Percentiles rank a stretch among this genome's conserved stretches.
phyloP scores from a whole-genome alignment of 2,329 filamentous ascomycete genomes.

The Aspergillus ruber region DNA sequence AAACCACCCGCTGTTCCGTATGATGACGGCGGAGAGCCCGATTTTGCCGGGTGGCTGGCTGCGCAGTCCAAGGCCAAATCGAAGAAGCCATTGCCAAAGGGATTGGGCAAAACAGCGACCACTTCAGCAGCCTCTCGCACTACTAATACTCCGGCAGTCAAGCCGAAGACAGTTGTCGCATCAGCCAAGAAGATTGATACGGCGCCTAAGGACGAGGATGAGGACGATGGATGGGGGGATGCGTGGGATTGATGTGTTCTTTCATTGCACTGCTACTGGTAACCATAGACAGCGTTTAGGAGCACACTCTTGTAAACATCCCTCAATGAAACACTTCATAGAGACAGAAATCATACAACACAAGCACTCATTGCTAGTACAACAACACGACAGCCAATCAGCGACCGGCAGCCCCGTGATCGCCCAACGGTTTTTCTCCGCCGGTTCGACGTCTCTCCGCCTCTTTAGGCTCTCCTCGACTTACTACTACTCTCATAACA shows the following conservation, averaged over 20 bases:
- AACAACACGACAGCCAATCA: conserved; percentile 4
- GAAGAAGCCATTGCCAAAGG: conserved; percentile 73
- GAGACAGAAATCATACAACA: too few species aligned
- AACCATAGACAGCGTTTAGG: too few species aligned
- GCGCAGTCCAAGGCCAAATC: conserved; percentile 73
- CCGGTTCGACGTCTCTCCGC: neutral
- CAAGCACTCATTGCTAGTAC: neutral
- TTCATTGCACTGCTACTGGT: neutral
- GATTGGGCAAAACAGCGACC: conserved; percentile 57
- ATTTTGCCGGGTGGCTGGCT: conserved; percentile 92
- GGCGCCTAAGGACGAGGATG: conserved; percentile 47
- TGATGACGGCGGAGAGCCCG: conserved; percentile 81
- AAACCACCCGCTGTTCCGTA: conserved; percentile 49
- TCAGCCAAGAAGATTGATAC: conserved; percentile 62
- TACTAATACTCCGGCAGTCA: conserved; percentile 29
- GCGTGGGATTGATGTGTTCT: conserved; percentile 39
- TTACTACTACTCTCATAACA: too few species aligned
- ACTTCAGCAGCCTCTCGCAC: conserved; percentile 32
- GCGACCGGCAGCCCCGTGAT: conserved; percentile 11
- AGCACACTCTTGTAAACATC: too few species aligned
- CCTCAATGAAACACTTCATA: too few species aligned
- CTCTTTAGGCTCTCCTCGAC: neutral
- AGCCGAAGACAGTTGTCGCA: conserved; percentile 43
- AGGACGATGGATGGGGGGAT: conserved; percentile 44
- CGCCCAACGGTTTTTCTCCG: conserved; percentile 5